These are phyloP conservation scores for Backusella morwellensis DNA, from an alignment of 192 early-diverging fungal genomes.

Conservation along the genomic window DNA sequence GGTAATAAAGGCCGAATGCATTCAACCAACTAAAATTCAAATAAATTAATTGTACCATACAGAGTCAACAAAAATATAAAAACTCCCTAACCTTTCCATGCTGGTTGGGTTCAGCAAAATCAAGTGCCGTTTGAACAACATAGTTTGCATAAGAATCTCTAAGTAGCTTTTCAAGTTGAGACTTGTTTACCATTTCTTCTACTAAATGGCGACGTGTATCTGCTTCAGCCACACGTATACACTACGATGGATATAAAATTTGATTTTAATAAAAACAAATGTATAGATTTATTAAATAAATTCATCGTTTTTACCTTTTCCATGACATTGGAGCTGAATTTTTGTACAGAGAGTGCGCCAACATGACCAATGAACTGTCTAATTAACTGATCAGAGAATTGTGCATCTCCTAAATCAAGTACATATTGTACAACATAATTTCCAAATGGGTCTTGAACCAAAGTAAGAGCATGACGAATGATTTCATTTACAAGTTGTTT, in stretches of 20 bases:
- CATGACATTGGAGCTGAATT: conserved; percentile 90
- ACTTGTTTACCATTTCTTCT: conserved; percentile 71
- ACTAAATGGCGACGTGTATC: conserved; percentile 69
- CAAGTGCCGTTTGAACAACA: conserved; percentile 86
- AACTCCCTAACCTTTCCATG: conserved; percentile 47
- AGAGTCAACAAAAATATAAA: not conserved
- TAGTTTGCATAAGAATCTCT: conserved; percentile 89
- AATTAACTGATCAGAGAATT: conserved; percentile 70
- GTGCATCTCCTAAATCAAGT: conserved; percentile 68
- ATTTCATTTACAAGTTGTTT: conserved; percentile 75
- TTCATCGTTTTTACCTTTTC: conserved; percentile 63
- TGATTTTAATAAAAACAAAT: conserved; percentile 31
- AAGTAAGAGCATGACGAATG: conserved; percentile 63
- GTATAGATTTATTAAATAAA: too few relatives aligned
- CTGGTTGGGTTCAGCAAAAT: conserved; percentile 73
- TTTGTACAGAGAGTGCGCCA: conserved; percentile 77
- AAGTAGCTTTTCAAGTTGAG: conserved; percentile 74
- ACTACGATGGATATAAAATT: conserved; percentile 36
- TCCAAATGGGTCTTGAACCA: conserved; percentile 88
- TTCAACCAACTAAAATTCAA: conserved; percentile 59
- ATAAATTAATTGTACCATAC: not conserved
- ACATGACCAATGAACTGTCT: conserved; percentile 75
- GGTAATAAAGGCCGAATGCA: conserved; percentile 76
- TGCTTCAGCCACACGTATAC: conserved; percentile 75
- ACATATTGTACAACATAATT: conserved; percentile 95